A percentile compares a stretch with the other conserved stretches of the same genome.
These are phyloP conservation scores for Coccomyxa subellipsoidea DNA, from an alignment of 163 green algal genomes.

Conservation along the genomic window DNA sequence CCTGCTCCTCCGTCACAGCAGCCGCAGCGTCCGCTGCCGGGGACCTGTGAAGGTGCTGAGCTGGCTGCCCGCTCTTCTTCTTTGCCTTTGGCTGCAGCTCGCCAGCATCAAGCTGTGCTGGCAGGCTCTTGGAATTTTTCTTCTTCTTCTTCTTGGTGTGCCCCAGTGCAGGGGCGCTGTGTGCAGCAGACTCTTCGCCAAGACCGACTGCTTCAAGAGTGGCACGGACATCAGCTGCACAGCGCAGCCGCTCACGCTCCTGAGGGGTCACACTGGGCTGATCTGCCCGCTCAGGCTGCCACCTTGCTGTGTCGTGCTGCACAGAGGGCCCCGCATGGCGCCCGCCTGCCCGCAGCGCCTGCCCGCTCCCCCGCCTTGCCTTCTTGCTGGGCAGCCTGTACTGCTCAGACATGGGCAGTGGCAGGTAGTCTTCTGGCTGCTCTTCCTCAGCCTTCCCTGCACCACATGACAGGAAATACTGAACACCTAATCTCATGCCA, in stretches of 20 bases:
- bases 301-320: too few relatives aligned
- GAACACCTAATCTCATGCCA: neutral
- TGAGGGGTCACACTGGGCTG: neutral
- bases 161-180: neutral
- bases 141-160: neutral
- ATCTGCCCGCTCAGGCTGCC: neutral
- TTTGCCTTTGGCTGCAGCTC: neutral
- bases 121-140: neutral
- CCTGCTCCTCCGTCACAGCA: neutral
- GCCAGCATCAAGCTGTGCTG: too few relatives aligned
- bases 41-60: too few relatives aligned
- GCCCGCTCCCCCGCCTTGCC: neutral
- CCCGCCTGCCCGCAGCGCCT: neutral
- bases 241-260: neutral
- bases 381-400: constrained; percentile 7
- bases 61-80: too few relatives aligned
- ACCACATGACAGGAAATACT: neutral
- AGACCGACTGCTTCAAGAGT: neutral
- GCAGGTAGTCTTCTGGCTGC: constrained; percentile 19
- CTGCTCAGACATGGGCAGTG: constrained; percentile 23
- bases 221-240: neutral
- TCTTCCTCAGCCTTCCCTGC: neutral
- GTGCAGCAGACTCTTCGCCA: neutral
- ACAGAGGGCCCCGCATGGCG: too few relatives aligned
- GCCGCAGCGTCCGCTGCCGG: neutral